phyloP scores from a whole-genome alignment of 1,284 basidiomycete genomes.

The Cryptococcus deneoformans region DNA sequence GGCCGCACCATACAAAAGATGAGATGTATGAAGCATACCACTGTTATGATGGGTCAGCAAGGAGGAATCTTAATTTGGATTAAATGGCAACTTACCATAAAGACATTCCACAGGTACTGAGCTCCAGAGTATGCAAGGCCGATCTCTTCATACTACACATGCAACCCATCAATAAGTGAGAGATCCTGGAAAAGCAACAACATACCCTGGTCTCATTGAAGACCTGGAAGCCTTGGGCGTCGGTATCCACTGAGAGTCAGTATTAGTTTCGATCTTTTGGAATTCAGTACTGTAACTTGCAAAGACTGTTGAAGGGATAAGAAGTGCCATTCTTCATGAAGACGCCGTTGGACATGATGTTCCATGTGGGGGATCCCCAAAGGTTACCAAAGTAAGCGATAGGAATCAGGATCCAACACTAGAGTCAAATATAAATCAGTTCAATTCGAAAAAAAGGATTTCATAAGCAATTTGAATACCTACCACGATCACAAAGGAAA shows the following conservation, averaged over 20 bases:
- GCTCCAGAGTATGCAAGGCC: constrained; percentile 19
- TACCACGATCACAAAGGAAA: constrained; percentile 16
- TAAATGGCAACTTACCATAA: too few relatives aligned
- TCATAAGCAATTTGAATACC: too few relatives aligned
- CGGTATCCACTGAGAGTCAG: constrained; percentile 6
- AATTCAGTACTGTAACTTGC: too few relatives aligned
- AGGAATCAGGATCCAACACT: constrained; percentile 20
- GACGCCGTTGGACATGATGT: constrained; percentile 23
- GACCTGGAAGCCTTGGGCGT: constrained; percentile 4
- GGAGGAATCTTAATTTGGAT: too few relatives aligned
- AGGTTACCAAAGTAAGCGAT: constrained; percentile 19
- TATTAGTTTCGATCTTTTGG: not conserved
- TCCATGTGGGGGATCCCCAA: constrained; percentile 17
- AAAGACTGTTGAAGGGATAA: constrained; percentile 18
- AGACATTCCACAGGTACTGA: constrained; percentile 20
- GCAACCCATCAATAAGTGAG: too few relatives aligned
- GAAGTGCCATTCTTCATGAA: constrained; percentile 17
- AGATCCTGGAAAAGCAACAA: too few relatives aligned
- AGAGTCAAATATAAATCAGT: not conserved
- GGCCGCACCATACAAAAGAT: constrained; percentile 20
- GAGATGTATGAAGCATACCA: constrained; percentile 23
- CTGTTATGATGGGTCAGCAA: too few relatives aligned
- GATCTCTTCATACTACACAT: constrained; percentile 16
- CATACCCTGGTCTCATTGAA: constrained; percentile 19
- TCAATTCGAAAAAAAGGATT: not conserved